Base-by-base conservation (phyloP, 352 stramenopile species). In the Pythium aphanidermatum region DNA sequence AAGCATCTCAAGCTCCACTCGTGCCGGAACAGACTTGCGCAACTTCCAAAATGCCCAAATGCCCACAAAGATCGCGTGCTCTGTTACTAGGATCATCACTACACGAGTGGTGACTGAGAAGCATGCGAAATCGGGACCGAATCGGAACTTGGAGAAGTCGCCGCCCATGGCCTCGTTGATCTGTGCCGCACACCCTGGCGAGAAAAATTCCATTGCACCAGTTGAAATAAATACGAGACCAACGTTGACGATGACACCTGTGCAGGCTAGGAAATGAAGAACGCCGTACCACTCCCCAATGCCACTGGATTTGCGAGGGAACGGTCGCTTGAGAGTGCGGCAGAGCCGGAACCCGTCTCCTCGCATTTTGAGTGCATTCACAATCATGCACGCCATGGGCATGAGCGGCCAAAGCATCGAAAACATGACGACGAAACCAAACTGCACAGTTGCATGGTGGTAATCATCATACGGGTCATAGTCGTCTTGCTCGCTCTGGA, bases 381-480 rank as follows among this genome's bases (percentile, higher is more conserved):
- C 66, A 26, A 85, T 34, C 57, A 92, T 82, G 27, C 79, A 92
- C 12, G 63, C 74, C 21, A 73, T 62, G 23, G 79, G 79, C 79
- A 92, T 92, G 13, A 75, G 65, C 23, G 79, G 79, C 79, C 79
- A 92, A 21, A 92, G 58, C 65, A 83, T 92, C 21, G 76, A 89
- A 44, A 92, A 92, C 79, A 92, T 92, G 50, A 89, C 76, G 13
- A 89, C 76, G 41, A 92, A 92, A 32, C 79, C 79, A 51, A 86
- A 92, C 55, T 92, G 79, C 11, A 92, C 79, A 2, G 63, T 92
- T 46, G 79, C 70, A 30, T 84, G 66, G 40, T 92, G 79, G 38
- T 89, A 92, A 42, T 92, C 79, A 41, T 80, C 67, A 51, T 89
- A 89, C 42, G 79, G 75, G 29, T 92, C 79, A 58, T 89, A 92